Percentiles rank a stretch among this genome's conserved stretches.
phyloP scores from a whole-genome alignment of 805 yeast genomes.

The Candida berthetii region DNA sequence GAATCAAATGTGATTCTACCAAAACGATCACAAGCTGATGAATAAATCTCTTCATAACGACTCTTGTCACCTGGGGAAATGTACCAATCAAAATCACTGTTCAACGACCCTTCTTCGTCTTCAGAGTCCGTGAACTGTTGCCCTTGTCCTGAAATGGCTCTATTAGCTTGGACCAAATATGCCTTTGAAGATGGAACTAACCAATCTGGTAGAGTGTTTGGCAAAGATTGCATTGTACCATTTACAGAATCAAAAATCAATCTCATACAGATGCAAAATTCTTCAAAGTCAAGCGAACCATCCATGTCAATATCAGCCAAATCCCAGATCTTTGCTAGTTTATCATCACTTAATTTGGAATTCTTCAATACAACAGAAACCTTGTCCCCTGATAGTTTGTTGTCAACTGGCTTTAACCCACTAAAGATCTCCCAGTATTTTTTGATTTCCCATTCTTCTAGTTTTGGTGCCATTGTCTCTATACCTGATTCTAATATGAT shows the following conservation, averaged over 20 bases:
- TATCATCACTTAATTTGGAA: conserved; percentile 73
- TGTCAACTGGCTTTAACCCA: conserved; percentile 77
- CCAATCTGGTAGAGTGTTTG: conserved; percentile 82
- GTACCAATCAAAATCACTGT: conserved; percentile 80
- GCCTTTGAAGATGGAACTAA: conserved; percentile 85
- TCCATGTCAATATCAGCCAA: conserved; percentile 90
- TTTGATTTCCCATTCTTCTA: conserved; percentile 93
- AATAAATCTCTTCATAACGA: conserved; percentile 73
- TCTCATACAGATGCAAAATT: conserved; percentile 96
- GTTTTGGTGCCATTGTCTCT: conserved; percentile 36
- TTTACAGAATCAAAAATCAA: conserved; percentile 88
- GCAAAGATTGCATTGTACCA: conserved; percentile 55
- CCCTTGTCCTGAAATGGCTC: conserved; percentile 33
- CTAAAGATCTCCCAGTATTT: conserved; percentile 97
- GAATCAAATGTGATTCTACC: conserved; percentile 79
- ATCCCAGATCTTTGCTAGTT: conserved; percentile 84
- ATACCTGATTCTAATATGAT: background rate
- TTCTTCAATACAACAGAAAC: conserved; percentile 85
- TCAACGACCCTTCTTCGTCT: conserved; percentile 26
- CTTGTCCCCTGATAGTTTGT: conserved; percentile 77
- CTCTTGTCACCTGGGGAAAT: conserved; percentile 82
- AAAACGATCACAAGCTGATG: conserved; percentile 64
- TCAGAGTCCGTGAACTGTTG: conserved; percentile 50
- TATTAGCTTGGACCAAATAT: conserved; percentile 79
- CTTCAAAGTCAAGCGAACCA: conserved; percentile 91